Evolutionary conservation across 2,329 filamentous ascomycete species (phyloP).

Genomic region (Sporothrix brunneoviolacea): DNA sequence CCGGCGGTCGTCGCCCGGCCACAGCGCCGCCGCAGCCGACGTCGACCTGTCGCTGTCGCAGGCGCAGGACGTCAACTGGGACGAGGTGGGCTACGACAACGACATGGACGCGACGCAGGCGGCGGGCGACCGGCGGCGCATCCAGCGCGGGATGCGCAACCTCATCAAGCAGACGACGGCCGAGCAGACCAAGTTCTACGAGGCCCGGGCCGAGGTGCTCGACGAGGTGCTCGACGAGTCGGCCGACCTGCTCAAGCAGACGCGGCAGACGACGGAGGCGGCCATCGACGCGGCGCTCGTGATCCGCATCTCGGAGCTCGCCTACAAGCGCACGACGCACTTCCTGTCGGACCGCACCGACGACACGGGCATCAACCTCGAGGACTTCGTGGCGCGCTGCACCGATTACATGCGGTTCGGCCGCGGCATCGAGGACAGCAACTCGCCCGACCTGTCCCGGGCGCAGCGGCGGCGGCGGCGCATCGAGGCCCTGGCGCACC

Average conservation of each 20-base stretch:
- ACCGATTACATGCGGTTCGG: conserved; percentile 78
- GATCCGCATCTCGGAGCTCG: conserved; percentile 71
- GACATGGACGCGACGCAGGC: conserved; percentile 80
- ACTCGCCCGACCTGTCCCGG: conserved; percentile 43
- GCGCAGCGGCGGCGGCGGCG: conserved; percentile 42
- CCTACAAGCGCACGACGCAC: conserved; percentile 68
- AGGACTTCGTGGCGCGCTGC: conserved; percentile 87
- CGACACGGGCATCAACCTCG: conserved; percentile 73
- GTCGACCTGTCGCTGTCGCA: conserved; percentile 22
- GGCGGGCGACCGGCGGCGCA: conserved; percentile 60
- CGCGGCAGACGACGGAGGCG: conserved; percentile 86
- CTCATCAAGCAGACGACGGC: conserved; percentile 52
- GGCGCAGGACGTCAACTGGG: conserved; percentile 14
- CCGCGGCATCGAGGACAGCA: conserved; percentile 45
- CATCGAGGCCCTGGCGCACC: conserved; percentile 32
- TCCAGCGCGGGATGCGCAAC: conserved; percentile 40
- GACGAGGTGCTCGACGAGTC: conserved; percentile 59
- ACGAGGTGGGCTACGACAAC: conserved; percentile 31
- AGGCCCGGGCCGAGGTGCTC: conserved; percentile 58
- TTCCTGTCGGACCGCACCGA: conserved; percentile 62
- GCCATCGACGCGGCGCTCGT: conserved; percentile 84
- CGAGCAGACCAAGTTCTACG: conserved; percentile 63
- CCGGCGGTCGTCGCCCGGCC: neutral
- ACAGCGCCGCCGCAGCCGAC: neutral
- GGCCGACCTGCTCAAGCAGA: conserved; percentile 57